Evolutionary conservation across 176 grass and related monocot species (phyloP).

Genomic region (Aegilops tauschii): DNA sequence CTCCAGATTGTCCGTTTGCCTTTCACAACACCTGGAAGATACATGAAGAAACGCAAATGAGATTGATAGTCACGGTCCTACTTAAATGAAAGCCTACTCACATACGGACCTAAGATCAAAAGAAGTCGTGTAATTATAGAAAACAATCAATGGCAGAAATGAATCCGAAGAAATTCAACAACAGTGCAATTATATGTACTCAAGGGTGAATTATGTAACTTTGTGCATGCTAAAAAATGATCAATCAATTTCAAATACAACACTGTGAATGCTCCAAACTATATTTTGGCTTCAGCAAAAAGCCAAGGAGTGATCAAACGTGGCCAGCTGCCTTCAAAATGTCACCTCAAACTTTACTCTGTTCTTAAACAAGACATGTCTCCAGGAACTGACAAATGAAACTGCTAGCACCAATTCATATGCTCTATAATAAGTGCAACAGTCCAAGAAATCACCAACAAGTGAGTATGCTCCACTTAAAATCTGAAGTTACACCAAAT

Average conservation of each 20-base stretch:
- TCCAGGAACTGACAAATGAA: background rate
- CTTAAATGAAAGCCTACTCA: background rate
- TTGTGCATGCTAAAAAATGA: background rate
- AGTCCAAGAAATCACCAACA: background rate
- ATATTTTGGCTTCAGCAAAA: background rate
- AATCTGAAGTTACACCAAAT: background rate
- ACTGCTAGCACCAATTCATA: background rate
- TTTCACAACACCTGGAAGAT: conserved; percentile 85
- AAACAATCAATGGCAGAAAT: background rate
- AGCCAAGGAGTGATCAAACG: background rate
- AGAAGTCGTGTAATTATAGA: background rate
- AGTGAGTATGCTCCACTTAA: background rate
- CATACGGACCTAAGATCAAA: background rate
- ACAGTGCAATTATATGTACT: background rate
- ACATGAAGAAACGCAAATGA: conserved; percentile 15
- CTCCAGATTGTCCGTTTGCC: conserved; percentile 82
- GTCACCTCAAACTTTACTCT: background rate
- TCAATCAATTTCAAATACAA: background rate
- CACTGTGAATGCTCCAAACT: background rate
- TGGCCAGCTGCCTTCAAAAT: background rate
- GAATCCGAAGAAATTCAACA: conserved; percentile 2
- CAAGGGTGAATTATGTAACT: background rate
- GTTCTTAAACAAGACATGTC: background rate
- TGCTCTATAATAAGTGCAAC: background rate
- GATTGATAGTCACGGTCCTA: background rate